Evolutionary conservation across 2,329 filamentous ascomycete species (phyloP).

Genomic region (Penicillium sp.): DNA sequence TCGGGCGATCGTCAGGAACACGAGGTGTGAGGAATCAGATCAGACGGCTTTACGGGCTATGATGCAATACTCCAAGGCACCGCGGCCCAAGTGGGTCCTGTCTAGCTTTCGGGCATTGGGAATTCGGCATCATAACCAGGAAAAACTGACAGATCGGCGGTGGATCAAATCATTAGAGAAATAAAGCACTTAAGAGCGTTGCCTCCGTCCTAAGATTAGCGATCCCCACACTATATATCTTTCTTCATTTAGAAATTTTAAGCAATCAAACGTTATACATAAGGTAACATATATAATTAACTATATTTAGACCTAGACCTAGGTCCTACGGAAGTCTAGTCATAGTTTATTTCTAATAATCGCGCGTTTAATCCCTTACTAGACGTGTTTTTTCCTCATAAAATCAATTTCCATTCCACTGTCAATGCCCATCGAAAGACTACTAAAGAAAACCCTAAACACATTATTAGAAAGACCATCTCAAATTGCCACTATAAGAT

Average conservation of each 20-base stretch:
- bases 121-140: not conserved
- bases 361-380: no score
- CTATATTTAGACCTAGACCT: no score
- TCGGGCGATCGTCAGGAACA: conserved; percentile 17
- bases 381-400: no score
- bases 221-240: not conserved
- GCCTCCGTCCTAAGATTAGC: not conserved
- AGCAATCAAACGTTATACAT: not conserved
- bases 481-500: no score
- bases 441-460: no score
- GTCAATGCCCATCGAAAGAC: no score
- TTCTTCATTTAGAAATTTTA: not conserved
- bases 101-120: not conserved
- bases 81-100: conserved; percentile 3
- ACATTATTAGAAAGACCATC: no score
- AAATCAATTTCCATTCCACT: no score
- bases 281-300: no score
- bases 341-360: no score
- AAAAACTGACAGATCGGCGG: not conserved
- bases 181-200: not conserved
- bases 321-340: no score
- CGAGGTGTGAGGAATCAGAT: conserved; percentile 4
- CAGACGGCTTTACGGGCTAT: conserved; percentile 6
- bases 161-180: not conserved
- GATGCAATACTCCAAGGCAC: conserved; percentile 12